Conservation (phyloP, 2,329 filamentous ascomycete species). For the Cadophora luteo-olivacea region DNA sequence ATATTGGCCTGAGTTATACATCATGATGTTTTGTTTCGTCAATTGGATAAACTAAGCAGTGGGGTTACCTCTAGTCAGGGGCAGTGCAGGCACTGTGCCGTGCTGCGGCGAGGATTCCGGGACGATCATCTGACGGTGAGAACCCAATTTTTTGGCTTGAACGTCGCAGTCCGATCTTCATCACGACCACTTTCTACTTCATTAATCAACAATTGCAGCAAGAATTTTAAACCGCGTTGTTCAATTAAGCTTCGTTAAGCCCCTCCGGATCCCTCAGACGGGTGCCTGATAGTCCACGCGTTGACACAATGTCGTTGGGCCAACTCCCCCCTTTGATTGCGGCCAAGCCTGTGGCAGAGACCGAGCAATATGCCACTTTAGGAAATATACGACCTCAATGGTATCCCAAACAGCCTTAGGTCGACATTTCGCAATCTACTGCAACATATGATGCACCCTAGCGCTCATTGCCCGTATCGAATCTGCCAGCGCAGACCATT, state of each 20-base stretch:
- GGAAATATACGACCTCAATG: conserved; percentile 4
- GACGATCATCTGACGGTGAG: not conserved
- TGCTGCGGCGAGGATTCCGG: not conserved
- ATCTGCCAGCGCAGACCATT: not conserved
- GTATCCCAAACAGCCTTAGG: not conserved
- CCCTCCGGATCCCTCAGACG: not conserved
- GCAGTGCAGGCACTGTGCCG: not conserved
- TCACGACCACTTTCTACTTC: not conserved
- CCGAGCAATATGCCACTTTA: not conserved
- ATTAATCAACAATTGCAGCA: not conserved
- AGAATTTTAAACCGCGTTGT: not conserved
- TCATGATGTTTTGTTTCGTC: not conserved
- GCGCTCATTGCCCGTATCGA: not conserved
- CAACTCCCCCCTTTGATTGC: not conserved
- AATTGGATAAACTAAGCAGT: not conserved
- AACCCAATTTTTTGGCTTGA: not conserved
- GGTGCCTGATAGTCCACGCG: conserved; percentile 6
- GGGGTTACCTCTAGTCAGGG: not conserved
- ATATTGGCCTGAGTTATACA: not conserved
- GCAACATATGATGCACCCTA: not conserved
- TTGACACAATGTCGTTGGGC: not conserved
- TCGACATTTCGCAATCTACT: not conserved
- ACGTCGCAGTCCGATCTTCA: not conserved
- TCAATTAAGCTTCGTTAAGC: not conserved
- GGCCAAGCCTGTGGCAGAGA: not conserved